Evolutionary conservation across 163 green algal species (phyloP).

Genomic region (Trebouxia gelatinosa): DNA sequence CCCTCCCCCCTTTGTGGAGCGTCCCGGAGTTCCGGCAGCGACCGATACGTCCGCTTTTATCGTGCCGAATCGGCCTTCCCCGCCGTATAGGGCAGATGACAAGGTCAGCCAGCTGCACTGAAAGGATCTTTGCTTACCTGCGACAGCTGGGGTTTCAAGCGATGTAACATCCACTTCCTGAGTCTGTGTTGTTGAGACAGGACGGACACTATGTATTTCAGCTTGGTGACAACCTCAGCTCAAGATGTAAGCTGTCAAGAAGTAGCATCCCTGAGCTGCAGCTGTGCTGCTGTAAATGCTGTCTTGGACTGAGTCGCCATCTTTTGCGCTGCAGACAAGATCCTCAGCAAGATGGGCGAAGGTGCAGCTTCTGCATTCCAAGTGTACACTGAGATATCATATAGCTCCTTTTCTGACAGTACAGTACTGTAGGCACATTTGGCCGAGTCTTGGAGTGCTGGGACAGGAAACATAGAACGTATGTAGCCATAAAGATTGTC

Average conservation of each 20-base stretch:
- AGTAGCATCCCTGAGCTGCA: not conserved
- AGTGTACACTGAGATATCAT: not conserved
- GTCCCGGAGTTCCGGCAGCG: constrained; percentile 51
- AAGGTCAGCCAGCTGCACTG: constrained; percentile 61
- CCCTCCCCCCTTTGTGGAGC: constrained; percentile 8
- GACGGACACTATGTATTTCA: constrained; percentile 84
- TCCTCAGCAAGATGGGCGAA: constrained; percentile 94
- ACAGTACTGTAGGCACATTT: constrained; percentile 83
- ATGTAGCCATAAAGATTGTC: constrained; percentile 98
- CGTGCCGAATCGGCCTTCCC: constrained; percentile 55
- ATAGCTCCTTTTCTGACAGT: not conserved
- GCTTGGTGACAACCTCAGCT: constrained; percentile 83
- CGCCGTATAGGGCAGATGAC: constrained; percentile 57
- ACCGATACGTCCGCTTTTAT: constrained; percentile 49
- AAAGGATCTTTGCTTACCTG: not conserved
- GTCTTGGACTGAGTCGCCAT: not conserved
- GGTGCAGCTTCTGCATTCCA: constrained; percentile 51
- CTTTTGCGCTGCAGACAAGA: constrained; percentile 81
- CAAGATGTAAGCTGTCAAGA: constrained; percentile 65
- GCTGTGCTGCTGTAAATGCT: not conserved
- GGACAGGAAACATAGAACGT: constrained; percentile 85
- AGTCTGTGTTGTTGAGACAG: constrained; percentile 37
- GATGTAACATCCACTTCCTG: constrained; percentile 9
- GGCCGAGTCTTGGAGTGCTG: constrained; percentile 97
- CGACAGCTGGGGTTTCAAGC: not conserved